phyloP scores from a whole-genome alignment of 495 filamentous ascomycete species.

The Immersiella caudata region DNA sequence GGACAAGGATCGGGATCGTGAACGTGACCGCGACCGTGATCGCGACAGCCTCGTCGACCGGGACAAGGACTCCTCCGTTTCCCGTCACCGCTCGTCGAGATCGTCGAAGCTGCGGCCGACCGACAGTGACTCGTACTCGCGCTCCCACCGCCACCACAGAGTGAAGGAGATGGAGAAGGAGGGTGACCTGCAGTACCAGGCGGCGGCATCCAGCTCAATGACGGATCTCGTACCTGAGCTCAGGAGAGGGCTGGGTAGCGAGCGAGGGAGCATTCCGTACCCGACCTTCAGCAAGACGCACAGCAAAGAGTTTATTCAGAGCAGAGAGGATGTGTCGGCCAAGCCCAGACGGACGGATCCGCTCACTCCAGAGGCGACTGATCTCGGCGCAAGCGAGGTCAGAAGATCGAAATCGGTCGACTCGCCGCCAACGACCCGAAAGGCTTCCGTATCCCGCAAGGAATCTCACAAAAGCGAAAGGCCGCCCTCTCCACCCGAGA shows the following conservation, averaged over 20 bases:
- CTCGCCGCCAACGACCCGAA: conserved; percentile 27
- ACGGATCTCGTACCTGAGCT: conserved; percentile 57
- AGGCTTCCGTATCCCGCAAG: conserved; percentile 36
- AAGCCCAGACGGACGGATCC: conserved; percentile 52
- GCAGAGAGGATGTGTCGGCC: conserved; percentile 57
- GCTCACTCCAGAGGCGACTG: conserved; percentile 79
- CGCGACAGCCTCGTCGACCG: conserved; percentile 28
- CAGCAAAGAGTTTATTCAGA: conserved; percentile 68
- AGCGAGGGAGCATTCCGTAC: conserved; percentile 70
- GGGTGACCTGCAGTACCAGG: conserved; percentile 29
- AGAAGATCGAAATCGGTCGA: conserved; percentile 46
- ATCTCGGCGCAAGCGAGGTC: conserved; percentile 61
- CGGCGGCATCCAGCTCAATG: conserved; percentile 39
- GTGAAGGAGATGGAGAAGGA: conserved; percentile 48
- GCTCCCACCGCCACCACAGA: conserved; percentile 45
- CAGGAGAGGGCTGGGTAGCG: conserved; percentile 41
- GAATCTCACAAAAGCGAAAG: conserved; percentile 45
- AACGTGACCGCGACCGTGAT: conserved; percentile 28
- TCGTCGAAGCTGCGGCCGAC: conserved; percentile 41
- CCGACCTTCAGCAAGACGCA: conserved; percentile 86
- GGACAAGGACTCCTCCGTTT: conserved; percentile 32
- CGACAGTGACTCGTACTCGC: conserved; percentile 44
- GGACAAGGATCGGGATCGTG: conserved; percentile 25
- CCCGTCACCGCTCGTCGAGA: conserved; percentile 37
- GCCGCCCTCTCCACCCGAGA: conserved; percentile 60